A percentile compares a stretch with the other conserved stretches of the same genome.
Conservation (phyloP, 495 filamentous ascomycete species). For the Lichenothelia convexa region DNA sequence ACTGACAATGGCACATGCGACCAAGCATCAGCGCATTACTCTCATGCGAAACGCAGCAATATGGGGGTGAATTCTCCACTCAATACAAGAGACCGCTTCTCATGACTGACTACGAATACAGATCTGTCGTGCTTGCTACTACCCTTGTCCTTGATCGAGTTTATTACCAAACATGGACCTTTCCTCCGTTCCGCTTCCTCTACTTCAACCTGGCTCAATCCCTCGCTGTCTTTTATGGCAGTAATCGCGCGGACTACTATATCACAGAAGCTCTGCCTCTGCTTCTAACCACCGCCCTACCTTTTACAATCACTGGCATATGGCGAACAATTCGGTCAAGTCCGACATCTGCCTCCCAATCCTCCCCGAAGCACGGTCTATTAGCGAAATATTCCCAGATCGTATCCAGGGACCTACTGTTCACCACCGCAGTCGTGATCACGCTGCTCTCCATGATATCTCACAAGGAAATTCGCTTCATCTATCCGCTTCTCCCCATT, state of each 20-base stretch:
- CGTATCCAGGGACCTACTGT: constrained; percentile 26
- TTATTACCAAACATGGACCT: constrained; percentile 77
- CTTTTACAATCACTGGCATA: constrained; percentile 50
- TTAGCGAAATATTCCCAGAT: not conserved
- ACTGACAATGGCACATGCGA: constrained; percentile 28
- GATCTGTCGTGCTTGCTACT: constrained; percentile 35
- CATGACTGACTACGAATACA: constrained; percentile 14
- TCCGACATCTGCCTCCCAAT: constrained; percentile 23
- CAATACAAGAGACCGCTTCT: not conserved
- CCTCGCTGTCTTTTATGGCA: constrained; percentile 83
- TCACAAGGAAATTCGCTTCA: constrained; percentile 96
- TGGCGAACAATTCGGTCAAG: too few relatives aligned
- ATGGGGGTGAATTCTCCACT: constrained; percentile 39
- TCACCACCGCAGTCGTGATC: constrained; percentile 40
- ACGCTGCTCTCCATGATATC: constrained; percentile 55
- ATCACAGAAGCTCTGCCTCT: constrained; percentile 76
- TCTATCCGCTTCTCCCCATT: constrained; percentile 78
- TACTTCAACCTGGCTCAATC: constrained; percentile 82
- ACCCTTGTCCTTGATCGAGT: constrained; percentile 54
- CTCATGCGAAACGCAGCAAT: constrained; percentile 42
- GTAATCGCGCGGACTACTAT: constrained; percentile 85
- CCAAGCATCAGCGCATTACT: constrained; percentile 26
- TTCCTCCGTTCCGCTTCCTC: constrained; percentile 76
- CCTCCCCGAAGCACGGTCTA: not conserved
- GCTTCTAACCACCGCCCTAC: constrained; percentile 65